phyloP scores from a whole-genome alignment of 371 early-diverging fungal species.

The Apophysomyces ossiformis region DNA sequence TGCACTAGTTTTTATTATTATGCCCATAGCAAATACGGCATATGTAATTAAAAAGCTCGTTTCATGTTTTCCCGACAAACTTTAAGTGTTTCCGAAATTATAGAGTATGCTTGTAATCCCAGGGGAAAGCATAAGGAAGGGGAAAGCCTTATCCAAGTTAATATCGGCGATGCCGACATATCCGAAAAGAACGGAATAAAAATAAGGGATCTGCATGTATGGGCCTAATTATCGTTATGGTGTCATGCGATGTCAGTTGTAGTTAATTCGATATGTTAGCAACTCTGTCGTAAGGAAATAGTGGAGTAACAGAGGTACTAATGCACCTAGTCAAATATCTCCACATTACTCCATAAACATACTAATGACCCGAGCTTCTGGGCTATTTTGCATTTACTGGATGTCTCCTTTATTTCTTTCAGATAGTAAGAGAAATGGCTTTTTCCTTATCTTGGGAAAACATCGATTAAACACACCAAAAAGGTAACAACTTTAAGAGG shows the following conservation, averaged over 20 bases:
- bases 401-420: no score
- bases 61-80: slow-evolving; percentile 1
- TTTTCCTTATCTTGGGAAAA: no score
- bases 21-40: slow-evolving; percentile 2
- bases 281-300: no score
- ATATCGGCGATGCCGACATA: not conserved
- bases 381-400: no score
- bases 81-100: not conserved
- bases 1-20: slow-evolving; percentile 8
- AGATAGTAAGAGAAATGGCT: no score
- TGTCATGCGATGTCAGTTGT: not conserved
- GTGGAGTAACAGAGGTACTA: no score
- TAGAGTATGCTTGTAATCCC: not conserved
- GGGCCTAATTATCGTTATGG: not conserved
- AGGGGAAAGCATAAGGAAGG: not conserved
- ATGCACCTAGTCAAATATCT: no score
- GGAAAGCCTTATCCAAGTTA: not conserved
- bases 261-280: not conserved
- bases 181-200: not conserved
- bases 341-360: no score
- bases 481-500: no score
- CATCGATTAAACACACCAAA: no score
- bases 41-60: slow-evolving; percentile 8
- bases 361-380: no score
- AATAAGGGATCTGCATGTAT: not conserved